Evolutionary conservation across 139 green algal species (phyloP).

Genomic region (Chlorella sp.): DNA sequence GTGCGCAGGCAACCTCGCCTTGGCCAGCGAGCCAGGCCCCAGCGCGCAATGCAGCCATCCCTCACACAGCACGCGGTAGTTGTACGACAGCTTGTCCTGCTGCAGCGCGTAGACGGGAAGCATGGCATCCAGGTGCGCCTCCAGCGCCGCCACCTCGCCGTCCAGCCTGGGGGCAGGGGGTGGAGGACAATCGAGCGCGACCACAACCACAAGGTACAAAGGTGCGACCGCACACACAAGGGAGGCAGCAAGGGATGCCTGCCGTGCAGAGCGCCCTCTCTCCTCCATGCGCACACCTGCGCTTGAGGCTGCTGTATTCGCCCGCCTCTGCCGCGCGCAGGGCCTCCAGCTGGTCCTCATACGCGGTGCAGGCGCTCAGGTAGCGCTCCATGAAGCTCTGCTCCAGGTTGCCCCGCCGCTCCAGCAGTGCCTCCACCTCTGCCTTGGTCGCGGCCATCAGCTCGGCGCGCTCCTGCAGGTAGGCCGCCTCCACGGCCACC

Average conservation of each 20-base stretch:
- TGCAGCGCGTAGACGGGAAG: constrained; percentile 1
- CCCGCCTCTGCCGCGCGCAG: neutral
- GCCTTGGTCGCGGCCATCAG: constrained; percentile 9
- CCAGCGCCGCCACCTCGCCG: constrained; percentile 10
- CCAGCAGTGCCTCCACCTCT: constrained; percentile 20
- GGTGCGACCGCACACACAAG: neutral
- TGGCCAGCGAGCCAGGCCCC: no score
- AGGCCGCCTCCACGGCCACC: constrained; percentile 22
- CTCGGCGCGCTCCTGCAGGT: constrained; percentile 31
- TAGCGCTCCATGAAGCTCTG: constrained; percentile 28
- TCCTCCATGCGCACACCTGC: no score
- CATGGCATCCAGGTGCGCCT: constrained; percentile 22
- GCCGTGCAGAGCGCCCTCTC: neutral
- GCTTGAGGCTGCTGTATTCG: constrained; percentile 16
- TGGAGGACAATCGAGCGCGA: no score
- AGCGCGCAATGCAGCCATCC: no score
- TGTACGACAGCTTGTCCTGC: constrained; percentile 39
- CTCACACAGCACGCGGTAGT: constrained; percentile 38
- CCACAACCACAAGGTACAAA: neutral
- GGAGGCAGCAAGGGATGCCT: neutral
- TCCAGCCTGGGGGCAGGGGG: constrained; percentile 1
- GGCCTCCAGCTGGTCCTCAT: constrained; percentile 23
- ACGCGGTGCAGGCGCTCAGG: constrained; percentile 24
- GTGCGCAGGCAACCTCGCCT: no score
- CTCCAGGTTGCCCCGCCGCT: constrained; percentile 16